Evolutionary conservation across 2,329 filamentous ascomycete genomes (phyloP).

Genomic region (Fonsecaea monophora): DNA sequence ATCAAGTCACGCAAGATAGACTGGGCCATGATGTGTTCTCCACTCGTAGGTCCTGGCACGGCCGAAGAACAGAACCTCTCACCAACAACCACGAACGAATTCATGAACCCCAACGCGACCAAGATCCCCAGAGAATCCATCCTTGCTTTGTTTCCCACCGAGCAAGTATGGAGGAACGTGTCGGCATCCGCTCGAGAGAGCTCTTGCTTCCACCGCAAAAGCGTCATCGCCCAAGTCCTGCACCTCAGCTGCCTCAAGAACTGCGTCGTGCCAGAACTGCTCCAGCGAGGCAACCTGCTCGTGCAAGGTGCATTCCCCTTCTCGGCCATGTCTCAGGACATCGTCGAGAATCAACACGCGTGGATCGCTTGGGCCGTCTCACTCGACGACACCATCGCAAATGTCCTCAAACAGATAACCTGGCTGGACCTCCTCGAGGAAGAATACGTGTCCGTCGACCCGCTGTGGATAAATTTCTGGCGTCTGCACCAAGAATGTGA

Average conservation of each 20-base stretch:
- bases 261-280: neutral
- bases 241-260: conserved; percentile 13
- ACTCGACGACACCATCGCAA: conserved; percentile 7
- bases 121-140: conserved; percentile 12
- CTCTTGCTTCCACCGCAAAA: conserved; percentile 8
- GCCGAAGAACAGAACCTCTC: neutral
- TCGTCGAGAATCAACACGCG: conserved; percentile 17
- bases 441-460: conserved; percentile 11
- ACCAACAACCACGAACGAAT: neutral
- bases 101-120: conserved; percentile 6
- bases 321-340: neutral
- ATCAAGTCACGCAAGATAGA: neutral
- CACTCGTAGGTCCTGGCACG: neutral
- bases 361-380: conserved; percentile 16
- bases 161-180: conserved; percentile 6
- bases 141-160: conserved; percentile 15
- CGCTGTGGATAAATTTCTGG: conserved; percentile 20
- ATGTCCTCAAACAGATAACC: conserved; percentile 18
- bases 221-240: conserved; percentile 12
- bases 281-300: conserved; percentile 3
- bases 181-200: conserved; percentile 5
- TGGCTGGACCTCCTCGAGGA: conserved; percentile 28
- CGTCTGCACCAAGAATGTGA: neutral
- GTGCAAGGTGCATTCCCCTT: neutral
- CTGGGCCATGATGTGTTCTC: neutral